These are phyloP conservation scores for Fennellomyces sp. DNA, from an alignment of 371 early-diverging fungal genomes.

Conservation along the genomic window DNA sequence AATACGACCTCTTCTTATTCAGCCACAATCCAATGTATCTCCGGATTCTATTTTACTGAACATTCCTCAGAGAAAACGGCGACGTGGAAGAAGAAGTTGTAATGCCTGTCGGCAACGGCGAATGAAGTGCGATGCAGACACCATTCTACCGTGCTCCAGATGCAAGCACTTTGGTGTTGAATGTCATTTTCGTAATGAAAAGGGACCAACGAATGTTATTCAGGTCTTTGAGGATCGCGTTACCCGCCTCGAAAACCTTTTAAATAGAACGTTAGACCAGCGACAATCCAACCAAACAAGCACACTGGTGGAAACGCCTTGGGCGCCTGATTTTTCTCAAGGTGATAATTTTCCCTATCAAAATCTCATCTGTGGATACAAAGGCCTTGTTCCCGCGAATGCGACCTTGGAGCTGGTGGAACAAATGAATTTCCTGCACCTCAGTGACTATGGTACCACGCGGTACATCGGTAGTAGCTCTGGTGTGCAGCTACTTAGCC, in stretches of 20 bases:
- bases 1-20: no score
- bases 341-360: no score
- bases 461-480: constrained; percentile 43
- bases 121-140: constrained; percentile 24
- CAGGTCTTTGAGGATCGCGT: no score
- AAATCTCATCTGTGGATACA: no score
- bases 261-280: no score
- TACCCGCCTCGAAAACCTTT: no score
- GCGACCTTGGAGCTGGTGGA: not conserved
- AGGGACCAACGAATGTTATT: constrained; percentile 33
- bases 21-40: no score
- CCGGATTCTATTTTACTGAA: no score
- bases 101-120: constrained; percentile 20
- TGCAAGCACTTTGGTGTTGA: constrained; percentile 23
- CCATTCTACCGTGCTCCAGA: constrained; percentile 32
- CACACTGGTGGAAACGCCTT: constrained; percentile 16
- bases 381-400: not conserved
- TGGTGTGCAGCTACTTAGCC: constrained; percentile 30
- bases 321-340: no score
- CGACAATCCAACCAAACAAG: no score
- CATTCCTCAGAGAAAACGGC: constrained; percentile 10
- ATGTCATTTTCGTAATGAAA: constrained; percentile 31
- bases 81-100: constrained; percentile 21
- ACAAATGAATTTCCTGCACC: not conserved
- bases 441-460: constrained; percentile 40